Conservation (phyloP, 805 yeast species). For the Deakozyma indianensis region DNA sequence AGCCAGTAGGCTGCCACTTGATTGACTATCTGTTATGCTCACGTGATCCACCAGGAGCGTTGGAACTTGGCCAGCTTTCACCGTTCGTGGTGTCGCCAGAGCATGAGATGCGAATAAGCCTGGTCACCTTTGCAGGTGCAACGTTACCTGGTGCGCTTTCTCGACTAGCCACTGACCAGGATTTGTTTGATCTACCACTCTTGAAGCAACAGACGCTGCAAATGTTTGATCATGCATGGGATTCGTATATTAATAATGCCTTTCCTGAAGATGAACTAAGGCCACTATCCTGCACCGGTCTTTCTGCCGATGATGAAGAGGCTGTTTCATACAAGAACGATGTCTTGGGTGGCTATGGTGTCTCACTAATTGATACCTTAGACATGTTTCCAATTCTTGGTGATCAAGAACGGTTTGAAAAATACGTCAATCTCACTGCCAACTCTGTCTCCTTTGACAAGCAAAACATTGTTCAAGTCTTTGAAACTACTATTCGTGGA, state of each 20-base stretch:
- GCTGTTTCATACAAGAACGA: constrained; percentile 56
- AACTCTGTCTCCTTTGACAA: constrained; percentile 35
- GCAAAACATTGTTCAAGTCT: constrained; percentile 70
- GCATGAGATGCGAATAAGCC: too few relatives aligned
- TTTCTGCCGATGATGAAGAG: constrained; percentile 46
- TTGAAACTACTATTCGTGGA: constrained; percentile 71
- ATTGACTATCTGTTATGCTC: too few relatives aligned
- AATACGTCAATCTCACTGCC: constrained; percentile 28
- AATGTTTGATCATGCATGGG: constrained; percentile 65
- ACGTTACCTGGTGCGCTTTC: too few relatives aligned
- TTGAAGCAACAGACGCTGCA: constrained; percentile 31
- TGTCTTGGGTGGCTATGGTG: constrained; percentile 70
- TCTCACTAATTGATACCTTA: constrained; percentile 64
- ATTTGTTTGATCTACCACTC: background rate
- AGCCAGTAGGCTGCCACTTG: too few relatives aligned
- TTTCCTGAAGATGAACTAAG: constrained; percentile 67
- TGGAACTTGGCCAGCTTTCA: too few relatives aligned
- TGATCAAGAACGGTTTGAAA: constrained; percentile 40
- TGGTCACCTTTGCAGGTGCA: too few relatives aligned
- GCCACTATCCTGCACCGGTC: constrained; percentile 59
- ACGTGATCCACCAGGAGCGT: too few relatives aligned
- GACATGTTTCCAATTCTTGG: constrained; percentile 68
- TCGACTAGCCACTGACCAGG: background rate
- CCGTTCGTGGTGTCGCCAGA: too few relatives aligned
- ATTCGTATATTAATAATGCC: constrained; percentile 50